A percentile compares a stretch with the other conserved stretches of the same genome.
Conservation (phyloP, 495 filamentous ascomycete species). For the Aspergillus indologenus region DNA sequence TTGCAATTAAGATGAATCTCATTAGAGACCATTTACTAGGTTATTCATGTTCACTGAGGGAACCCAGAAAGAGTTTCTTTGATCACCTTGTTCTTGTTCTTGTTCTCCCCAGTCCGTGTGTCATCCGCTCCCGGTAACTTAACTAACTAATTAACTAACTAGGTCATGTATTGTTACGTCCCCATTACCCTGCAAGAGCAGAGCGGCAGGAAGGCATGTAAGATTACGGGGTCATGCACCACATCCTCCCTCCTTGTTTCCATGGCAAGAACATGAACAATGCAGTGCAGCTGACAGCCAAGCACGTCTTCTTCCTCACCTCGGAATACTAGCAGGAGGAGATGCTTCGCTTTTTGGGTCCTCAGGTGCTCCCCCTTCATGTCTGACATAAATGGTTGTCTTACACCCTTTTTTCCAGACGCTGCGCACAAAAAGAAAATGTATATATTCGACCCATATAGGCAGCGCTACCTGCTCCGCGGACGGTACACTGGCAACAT, state of each 20-base stretch:
- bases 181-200: not conserved
- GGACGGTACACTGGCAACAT: no score
- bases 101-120: not conserved
- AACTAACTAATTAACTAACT: no score
- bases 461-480: no score
- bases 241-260: constrained; percentile 12
- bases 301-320: not conserved
- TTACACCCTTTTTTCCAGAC: no score
- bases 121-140: no score
- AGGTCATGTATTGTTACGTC: constrained; percentile 4
- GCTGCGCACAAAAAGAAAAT: no score
- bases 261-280: constrained; percentile 8
- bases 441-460: no score
- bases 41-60: not conserved
- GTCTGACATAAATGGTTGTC: no score
- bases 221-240: constrained; percentile 3
- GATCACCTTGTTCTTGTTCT: not conserved
- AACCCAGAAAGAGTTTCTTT: not conserved
- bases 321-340: no score
- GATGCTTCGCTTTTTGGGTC: no score
- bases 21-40: not conserved
- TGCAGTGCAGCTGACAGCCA: not conserved
- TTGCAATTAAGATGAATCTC: not conserved
- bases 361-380: no score
- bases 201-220: constrained; percentile 5